A percentile compares a stretch with the other conserved stretches of the same genome.
These are phyloP conservation scores for Rhipidocladum racemiflorum DNA, from an alignment of 176 grass and related monocot species.

Conservation along the genomic window DNA sequence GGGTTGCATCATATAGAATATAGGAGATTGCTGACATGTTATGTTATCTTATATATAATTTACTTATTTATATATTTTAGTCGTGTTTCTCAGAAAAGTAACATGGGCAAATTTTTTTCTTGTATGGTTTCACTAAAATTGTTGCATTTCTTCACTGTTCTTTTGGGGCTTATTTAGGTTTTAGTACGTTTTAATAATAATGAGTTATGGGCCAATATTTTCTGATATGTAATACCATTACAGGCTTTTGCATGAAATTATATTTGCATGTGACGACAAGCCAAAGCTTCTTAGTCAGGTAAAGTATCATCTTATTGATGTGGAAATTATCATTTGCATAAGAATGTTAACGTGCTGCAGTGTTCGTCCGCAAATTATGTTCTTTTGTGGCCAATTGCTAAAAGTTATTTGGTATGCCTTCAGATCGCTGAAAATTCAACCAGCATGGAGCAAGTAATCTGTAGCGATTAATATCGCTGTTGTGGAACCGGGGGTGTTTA, in stretches of 20 bases:
- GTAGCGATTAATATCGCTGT: background rate
- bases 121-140: constrained; percentile 4
- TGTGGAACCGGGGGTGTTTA: background rate
- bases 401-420: background rate
- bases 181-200: constrained; percentile 16
- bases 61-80: background rate
- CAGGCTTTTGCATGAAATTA: constrained; percentile 70
- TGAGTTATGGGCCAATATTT: constrained; percentile 19
- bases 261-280: constrained; percentile 77
- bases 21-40: background rate
- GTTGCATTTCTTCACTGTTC: background rate
- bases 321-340: constrained; percentile 16
- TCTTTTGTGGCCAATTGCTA: background rate
- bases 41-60: constrained; percentile 22
- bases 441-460: background rate
- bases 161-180: background rate
- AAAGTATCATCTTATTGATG: constrained; percentile 34
- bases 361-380: background rate
- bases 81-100: background rate
- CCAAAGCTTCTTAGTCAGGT: constrained; percentile 81
- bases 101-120: background rate
- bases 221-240: constrained; percentile 38
- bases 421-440: background rate
- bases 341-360: background rate
- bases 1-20: background rate